Conservation (phyloP, 1,284 basidiomycete species). For the Leccinum griseonigrum region DNA sequence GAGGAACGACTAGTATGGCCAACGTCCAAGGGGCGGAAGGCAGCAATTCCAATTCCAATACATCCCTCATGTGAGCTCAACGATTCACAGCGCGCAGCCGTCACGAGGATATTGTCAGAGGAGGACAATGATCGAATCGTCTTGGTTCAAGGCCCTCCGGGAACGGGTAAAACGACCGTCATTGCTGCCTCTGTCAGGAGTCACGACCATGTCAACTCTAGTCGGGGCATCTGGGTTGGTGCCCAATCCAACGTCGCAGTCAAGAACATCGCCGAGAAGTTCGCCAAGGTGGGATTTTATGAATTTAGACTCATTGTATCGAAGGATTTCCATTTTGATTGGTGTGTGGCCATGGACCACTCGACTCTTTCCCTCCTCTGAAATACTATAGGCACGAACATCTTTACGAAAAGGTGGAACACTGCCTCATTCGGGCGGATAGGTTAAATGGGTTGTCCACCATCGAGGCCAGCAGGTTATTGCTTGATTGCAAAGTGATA, state of each 20-base stretch:
- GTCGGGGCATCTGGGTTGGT: slow-evolving; percentile 57
- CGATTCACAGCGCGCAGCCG: slow-evolving; percentile 38
- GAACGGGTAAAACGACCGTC: slow-evolving; percentile 40
- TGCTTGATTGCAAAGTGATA: slow-evolving; percentile 51
- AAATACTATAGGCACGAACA: slow-evolving; percentile 64
- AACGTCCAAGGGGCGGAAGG: neutral
- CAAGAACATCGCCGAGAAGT: slow-evolving; percentile 52
- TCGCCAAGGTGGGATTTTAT: slow-evolving; percentile 34
- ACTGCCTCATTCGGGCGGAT: slow-evolving; percentile 51
- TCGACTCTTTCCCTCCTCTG: slow-evolving; percentile 3
- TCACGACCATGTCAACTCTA: slow-evolving; percentile 22
- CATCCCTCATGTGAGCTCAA: slow-evolving; percentile 29
- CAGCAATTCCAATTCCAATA: slow-evolving; percentile 1
- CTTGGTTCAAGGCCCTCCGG: slow-evolving; percentile 58
- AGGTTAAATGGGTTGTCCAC: slow-evolving; percentile 32
- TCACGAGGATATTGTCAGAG: slow-evolving; percentile 37
- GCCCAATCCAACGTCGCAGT: slow-evolving; percentile 67
- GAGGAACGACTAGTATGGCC: slow-evolving; percentile 14
- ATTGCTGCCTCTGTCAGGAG: slow-evolving; percentile 48
- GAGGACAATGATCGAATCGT: slow-evolving; percentile 42
- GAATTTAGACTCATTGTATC: slow-evolving; percentile 45
- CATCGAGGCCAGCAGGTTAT: slow-evolving; percentile 17
- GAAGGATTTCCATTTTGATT: slow-evolving; percentile 46
- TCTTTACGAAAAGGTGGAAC: slow-evolving; percentile 47
- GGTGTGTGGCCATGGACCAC: slow-evolving; percentile 41